These are phyloP conservation scores for Daphne laureola DNA, from an alignment of 441 rosid species.

Conservation along the genomic window DNA sequence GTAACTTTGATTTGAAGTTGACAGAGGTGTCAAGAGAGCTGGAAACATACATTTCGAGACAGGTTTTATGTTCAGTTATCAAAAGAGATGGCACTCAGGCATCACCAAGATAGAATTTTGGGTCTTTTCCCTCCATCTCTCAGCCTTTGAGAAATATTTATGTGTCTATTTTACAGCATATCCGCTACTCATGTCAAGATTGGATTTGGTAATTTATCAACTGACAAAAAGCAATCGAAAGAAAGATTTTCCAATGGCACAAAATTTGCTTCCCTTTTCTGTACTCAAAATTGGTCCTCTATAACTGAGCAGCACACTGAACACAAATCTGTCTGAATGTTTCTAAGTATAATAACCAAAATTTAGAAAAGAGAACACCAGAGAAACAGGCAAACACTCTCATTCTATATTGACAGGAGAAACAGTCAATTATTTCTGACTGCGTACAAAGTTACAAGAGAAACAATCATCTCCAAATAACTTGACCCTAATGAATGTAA, in stretches of 20 bases:
- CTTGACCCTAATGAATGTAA: slow-evolving; percentile 28
- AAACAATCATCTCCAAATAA: slow-evolving; percentile 33
- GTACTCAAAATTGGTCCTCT: neutral
- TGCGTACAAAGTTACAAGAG: slow-evolving; percentile 70
- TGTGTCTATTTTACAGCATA: slow-evolving; percentile 16
- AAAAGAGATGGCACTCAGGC: slow-evolving; percentile 66
- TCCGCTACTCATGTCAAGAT: too few relatives aligned
- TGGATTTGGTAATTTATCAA: too few relatives aligned
- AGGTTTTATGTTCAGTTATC: slow-evolving; percentile 74
- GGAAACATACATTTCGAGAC: slow-evolving; percentile 80
- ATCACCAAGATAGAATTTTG: slow-evolving; percentile 42
- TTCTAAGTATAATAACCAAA: slow-evolving; percentile 5
- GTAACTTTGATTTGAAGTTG: slow-evolving; percentile 81
- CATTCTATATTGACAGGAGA: slow-evolving; percentile 22
- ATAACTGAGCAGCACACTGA: neutral
- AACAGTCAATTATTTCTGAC: slow-evolving; percentile 61
- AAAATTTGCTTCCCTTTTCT: too few relatives aligned
- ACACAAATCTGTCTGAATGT: slow-evolving; percentile 5
- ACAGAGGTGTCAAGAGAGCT: slow-evolving; percentile 86
- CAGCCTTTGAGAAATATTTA: slow-evolving; percentile 48
- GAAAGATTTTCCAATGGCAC: too few relatives aligned
- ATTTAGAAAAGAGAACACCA: too few relatives aligned
- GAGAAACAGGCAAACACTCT: slow-evolving; percentile 3
- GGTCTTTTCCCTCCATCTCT: slow-evolving; percentile 22
- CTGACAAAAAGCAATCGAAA: too few relatives aligned